A percentile compares a stretch with the other conserved stretches of the same genome.
phyloP scores from a whole-genome alignment of 345 rosid species.

The Syzygium aromaticum region DNA sequence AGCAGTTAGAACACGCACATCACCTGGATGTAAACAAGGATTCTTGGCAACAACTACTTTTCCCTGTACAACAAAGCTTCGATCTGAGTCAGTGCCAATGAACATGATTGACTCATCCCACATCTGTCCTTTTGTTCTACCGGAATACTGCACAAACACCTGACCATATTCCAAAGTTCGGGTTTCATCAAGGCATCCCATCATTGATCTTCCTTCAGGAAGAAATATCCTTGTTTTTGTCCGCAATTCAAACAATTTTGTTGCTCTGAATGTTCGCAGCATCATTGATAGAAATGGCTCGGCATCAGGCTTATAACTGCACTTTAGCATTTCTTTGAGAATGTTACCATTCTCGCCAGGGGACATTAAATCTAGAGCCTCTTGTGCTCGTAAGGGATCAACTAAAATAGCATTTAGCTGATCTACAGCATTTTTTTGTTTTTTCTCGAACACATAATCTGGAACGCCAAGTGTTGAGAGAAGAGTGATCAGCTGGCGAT shows the following conservation, averaged over 20 bases:
- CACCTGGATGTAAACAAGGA: constrained; percentile 74
- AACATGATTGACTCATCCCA: not conserved
- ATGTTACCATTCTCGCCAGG: constrained; percentile 58
- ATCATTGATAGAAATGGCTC: constrained; percentile 94
- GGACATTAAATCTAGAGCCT: constrained; percentile 68
- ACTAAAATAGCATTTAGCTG: constrained; percentile 53
- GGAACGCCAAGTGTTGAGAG: constrained; percentile 40
- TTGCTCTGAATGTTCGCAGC: constrained; percentile 73
- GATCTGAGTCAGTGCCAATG: not conserved
- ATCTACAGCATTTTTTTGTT: constrained; percentile 47
- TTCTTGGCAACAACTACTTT: constrained; percentile 49
- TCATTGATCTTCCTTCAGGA: constrained; percentile 62
- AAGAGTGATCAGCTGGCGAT: constrained; percentile 57
- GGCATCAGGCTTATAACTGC: constrained; percentile 59
- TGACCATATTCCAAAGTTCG: constrained; percentile 63
- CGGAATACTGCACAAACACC: constrained; percentile 56
- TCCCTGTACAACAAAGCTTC: constrained; percentile 17
- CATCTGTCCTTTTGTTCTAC: not conserved
- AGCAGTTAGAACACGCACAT: constrained; percentile 49
- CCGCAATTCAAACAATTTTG: constrained; percentile 60
- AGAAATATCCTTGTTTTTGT: constrained; percentile 60
- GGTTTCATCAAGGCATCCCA: constrained; percentile 92
- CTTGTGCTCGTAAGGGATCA: constrained; percentile 55
- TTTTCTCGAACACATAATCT: constrained; percentile 43
- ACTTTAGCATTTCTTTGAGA: constrained; percentile 54